Evolutionary conservation across 2,329 filamentous ascomycete genomes (phyloP).

Genomic region (Ascochyta viciae-villosae): DNA sequence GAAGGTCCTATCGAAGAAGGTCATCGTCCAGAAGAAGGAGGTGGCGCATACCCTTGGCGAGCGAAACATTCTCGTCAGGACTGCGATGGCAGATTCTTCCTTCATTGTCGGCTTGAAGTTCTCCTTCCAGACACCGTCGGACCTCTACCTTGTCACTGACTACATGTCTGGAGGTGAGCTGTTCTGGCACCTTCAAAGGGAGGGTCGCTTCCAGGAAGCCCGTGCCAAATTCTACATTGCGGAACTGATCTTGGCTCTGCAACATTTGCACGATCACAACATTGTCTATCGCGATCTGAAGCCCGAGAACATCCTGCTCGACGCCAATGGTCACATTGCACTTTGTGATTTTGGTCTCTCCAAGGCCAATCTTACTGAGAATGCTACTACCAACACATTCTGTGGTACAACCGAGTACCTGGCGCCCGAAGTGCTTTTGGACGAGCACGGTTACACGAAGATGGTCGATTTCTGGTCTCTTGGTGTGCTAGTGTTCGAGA

Average conservation of each 20-base stretch:
- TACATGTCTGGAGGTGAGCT: slow-evolving; percentile 99
- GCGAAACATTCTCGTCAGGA: slow-evolving; percentile 94
- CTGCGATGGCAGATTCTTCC: slow-evolving; percentile 91
- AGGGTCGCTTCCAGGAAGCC: slow-evolving; percentile 92
- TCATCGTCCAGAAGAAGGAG: slow-evolving; percentile 99
- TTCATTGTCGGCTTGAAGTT: slow-evolving; percentile 99
- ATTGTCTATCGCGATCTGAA: slow-evolving; percentile 98
- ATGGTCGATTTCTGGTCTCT: slow-evolving; percentile 99
- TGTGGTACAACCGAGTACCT: slow-evolving; percentile 98
- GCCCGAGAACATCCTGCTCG: slow-evolving; percentile 94
- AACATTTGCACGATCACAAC: slow-evolving; percentile 94
- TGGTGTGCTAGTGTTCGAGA: slow-evolving; percentile 96
- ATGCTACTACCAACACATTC: slow-evolving; percentile 98
- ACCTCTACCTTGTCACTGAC: slow-evolving; percentile 97
- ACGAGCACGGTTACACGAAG: slow-evolving; percentile 97
- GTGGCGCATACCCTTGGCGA: slow-evolving; percentile 97
- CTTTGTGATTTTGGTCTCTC: slow-evolving; percentile 97
- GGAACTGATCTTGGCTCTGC: slow-evolving; percentile 91
- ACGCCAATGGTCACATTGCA: slow-evolving; percentile 97
- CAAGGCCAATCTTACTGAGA: slow-evolving; percentile 95
- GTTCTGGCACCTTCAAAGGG: slow-evolving; percentile 98
- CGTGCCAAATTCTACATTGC: slow-evolving; percentile 99
- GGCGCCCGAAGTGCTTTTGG: slow-evolving; percentile 90
- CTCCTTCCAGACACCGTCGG: slow-evolving; percentile 96
- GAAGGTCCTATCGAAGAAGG: slow-evolving; percentile 99